These are phyloP conservation scores for Oryza brachyantha DNA, from an alignment of 176 grass and related monocot genomes.

Conservation along the genomic window DNA sequence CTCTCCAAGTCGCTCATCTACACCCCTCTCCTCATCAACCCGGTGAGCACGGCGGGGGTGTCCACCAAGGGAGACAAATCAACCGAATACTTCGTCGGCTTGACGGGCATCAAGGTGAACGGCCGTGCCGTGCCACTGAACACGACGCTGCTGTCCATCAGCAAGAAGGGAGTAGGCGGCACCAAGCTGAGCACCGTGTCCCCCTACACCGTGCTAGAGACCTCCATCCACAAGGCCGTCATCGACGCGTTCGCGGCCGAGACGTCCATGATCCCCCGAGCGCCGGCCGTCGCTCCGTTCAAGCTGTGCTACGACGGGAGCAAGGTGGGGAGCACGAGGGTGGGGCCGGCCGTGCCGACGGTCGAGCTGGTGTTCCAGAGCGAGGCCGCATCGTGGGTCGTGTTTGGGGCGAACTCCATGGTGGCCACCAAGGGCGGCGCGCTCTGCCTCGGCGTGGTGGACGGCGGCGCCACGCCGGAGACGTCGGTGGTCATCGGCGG, in stretches of 20 bases:
- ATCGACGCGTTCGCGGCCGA: constrained; percentile 17
- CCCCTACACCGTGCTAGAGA: constrained; percentile 44
- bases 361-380: constrained; percentile 43
- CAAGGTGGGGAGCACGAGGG: constrained; percentile 19
- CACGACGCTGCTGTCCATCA: constrained; percentile 32
- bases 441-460: constrained; percentile 47
- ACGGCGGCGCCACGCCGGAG: constrained; percentile 22
- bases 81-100: constrained; percentile 47
- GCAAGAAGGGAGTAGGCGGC: constrained; percentile 36
- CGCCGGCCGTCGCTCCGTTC: constrained; percentile 33
- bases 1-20: constrained; percentile 37
- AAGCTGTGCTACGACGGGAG: constrained; percentile 36
- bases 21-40: constrained; percentile 52
- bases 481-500: constrained; percentile 46
- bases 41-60: constrained; percentile 42
- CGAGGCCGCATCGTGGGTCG: constrained; percentile 23
- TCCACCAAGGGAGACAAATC: constrained; percentile 39
- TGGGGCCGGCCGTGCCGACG: constrained; percentile 42
- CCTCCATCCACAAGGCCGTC: constrained; percentile 46
- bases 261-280: not conserved
- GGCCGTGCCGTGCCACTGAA: constrained; percentile 31
- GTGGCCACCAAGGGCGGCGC: not conserved
- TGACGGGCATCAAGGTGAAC: constrained; percentile 40
- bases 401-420: constrained; percentile 54
- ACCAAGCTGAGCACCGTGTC: constrained; percentile 46